Base-by-base conservation (phyloP, 306 rosid species). In the Rubus parviflorus region DNA sequence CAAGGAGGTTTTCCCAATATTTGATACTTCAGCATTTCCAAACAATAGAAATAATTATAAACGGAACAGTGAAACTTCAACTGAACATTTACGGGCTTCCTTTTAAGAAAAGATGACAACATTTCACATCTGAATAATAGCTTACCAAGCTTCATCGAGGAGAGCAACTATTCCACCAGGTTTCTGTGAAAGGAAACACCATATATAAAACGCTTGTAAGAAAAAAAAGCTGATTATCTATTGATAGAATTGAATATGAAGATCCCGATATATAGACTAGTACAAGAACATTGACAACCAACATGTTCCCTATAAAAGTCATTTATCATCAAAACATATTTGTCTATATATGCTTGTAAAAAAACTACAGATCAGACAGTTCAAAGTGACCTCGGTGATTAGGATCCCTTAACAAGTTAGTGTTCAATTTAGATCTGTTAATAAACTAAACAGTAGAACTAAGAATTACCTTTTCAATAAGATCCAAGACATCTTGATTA, bases 141-240 rank as follows among this genome's bases (percentile, higher is more conserved):
- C 75, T 87, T 91, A 96, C 99, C 99, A 96, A 77, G 99, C 99
- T 91, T 96, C 99, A 64, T 96, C 99, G 70, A 96, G 99, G 75
- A 96, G 98, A 86, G 98, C 96, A 68, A 96, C 73, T 51, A 96
- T 88, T 87, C 99, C 99, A 58, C 99, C 99, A 56, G 98, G 99
- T 89, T 96, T 96, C 99, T 96, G 97, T 69, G 52, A 78, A 73
- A 78, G 88, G 74, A 81, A 77, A 52, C 15, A 72, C 73, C 45
- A 70, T 23, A 81, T 72, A 43, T 54, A 47, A 62, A 65, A 48
- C 43, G 41, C 51, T 25, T 54, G 58, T 51, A 51, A 45, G 52
- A 48, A 67, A 30, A 79, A 37, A 78, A n/a, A 16, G 8, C 20
- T 40, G 20, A 40, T 15, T 1, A 30, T 43, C 20, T 14, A 60